Conservation (phyloP, 2,329 filamentous ascomycete species). For the Knufia petricola region DNA sequence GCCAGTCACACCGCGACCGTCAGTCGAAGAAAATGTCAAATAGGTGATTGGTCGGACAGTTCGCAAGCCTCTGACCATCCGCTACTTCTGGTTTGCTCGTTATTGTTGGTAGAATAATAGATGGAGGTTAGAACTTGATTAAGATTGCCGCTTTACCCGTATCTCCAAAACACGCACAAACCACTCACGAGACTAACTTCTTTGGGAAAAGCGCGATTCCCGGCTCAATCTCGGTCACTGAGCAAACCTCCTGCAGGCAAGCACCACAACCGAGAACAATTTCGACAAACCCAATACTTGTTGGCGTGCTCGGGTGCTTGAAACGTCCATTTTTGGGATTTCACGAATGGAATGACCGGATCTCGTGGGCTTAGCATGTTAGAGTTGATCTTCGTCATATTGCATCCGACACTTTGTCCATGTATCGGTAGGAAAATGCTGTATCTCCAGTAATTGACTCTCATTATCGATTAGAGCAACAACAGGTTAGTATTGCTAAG, state of each 20-base stretch:
- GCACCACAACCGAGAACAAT: constrained; percentile 2
- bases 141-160: constrained; percentile 1
- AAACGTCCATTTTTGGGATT: constrained; percentile 3
- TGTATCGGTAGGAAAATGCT: not conserved
- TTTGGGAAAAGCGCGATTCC: not conserved
- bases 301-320: constrained; percentile 1
- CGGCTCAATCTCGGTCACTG: not conserved
- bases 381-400: constrained; percentile 3
- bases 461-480: constrained; percentile 2
- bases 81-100: constrained; percentile 1
- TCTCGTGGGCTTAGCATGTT: constrained; percentile 1
- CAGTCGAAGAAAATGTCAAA: constrained; percentile 1
- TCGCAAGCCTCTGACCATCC: not conserved
- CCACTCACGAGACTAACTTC: not conserved
- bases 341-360: constrained; percentile 1
- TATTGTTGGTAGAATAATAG: not conserved
- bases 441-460: not conserved
- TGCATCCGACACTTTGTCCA: constrained; percentile 2
- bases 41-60: constrained; percentile 2
- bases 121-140: too few relatives aligned
- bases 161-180: constrained; percentile 1
- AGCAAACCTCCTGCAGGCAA: not conserved
- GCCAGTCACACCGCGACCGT: not conserved
- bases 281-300: constrained; percentile 2
- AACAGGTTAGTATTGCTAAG: constrained; percentile 4